Conservation (phyloP, 768 basidiomycete genomes). For the Cyathus striatus region DNA sequence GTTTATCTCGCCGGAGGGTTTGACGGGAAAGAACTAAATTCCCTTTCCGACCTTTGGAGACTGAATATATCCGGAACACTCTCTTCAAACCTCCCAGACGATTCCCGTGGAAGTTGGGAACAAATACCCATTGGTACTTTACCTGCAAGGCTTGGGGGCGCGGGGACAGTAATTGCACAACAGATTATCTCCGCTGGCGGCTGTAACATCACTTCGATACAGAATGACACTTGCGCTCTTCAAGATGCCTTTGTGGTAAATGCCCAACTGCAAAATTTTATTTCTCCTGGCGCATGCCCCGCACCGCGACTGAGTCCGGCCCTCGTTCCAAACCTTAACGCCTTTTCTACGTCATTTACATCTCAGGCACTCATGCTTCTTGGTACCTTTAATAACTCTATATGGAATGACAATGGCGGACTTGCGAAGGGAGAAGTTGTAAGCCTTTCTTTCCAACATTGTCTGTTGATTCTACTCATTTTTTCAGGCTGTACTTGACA, state of each 20-base stretch:
- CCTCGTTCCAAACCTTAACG: conserved; percentile 57
- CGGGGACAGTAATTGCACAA: conserved; percentile 51
- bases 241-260: conserved; percentile 57
- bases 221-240: conserved; percentile 47
- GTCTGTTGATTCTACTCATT: conserved; percentile 2
- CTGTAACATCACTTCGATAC: conserved; percentile 40
- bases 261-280: conserved; percentile 24
- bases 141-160: conserved; percentile 41
- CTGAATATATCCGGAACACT: conserved; percentile 66
- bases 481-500: conserved; percentile 55
- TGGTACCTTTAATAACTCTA: conserved; percentile 57
- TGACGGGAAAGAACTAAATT: conserved; percentile 34
- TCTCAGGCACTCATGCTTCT: conserved; percentile 68
- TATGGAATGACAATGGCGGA: conserved; percentile 64
- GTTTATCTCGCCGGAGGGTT: conserved; percentile 74
- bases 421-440: conserved; percentile 71
- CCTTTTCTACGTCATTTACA: conserved; percentile 46
- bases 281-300: conserved; percentile 47
- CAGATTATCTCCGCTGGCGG: conserved; percentile 57
- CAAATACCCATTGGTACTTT: conserved; percentile 33
- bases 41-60: conserved; percentile 68
- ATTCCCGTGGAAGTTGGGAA: conserved; percentile 56
- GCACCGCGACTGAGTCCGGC: conserved; percentile 60
- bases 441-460: conserved; percentile 21
- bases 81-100: conserved; percentile 58